Evolutionary conservation across 2,329 filamentous ascomycete genomes (phyloP), one percentile per base, ranked within the genome.

Genomic region (Fusarium sp.): DNA sequence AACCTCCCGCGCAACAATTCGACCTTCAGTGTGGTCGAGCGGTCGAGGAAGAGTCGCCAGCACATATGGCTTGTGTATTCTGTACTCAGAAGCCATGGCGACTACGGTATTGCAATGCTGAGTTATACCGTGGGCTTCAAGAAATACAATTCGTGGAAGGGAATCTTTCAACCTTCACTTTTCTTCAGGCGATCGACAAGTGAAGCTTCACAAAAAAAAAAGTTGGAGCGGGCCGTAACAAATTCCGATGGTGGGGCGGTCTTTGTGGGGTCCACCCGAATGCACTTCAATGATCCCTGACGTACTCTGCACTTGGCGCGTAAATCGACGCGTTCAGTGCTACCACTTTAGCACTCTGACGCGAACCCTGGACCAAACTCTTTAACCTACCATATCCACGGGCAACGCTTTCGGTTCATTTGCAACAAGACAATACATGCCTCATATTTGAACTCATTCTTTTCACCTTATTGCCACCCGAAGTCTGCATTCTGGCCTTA

Each of bases 41-140:
- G 88, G 87, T 41, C 83, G 80, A 13, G 88, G 87, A 45, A 91
- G 79, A 10, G 85, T 80, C 33, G 87, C 85, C 66, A 91, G 80
- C 61, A 89, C 83, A 73, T 87, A 89, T n/a, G 88, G 88, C 78
- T 84, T 84, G 75, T 90, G 87, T 56, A 90, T 84, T 65, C 86
- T 85, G 72, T 89, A 87, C 67, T 86, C 85, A 44, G 85, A 84
- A 69, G 86, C 82, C 87, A 89, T 89, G 30, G 71, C 70, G 67
- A 73, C 48, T 39, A 45, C 58, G 39, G 52, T 41, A 48, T 47
- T 32, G 35, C 14, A 35, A 46, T 47, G 52, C 11, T 44, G 25
- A 9, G 4, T 22, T 47, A 60, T 61, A 62, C 58, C 43, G 66
- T 33, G 48, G 37, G 61, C 61, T 59, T 40, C 45, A 70, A 49